Percentiles rank a stretch among this genome's conserved stretches.
These are phyloP conservation scores for Candida tunisiensis DNA, from an alignment of 1,139 yeast genomes.

Conservation along the genomic window DNA sequence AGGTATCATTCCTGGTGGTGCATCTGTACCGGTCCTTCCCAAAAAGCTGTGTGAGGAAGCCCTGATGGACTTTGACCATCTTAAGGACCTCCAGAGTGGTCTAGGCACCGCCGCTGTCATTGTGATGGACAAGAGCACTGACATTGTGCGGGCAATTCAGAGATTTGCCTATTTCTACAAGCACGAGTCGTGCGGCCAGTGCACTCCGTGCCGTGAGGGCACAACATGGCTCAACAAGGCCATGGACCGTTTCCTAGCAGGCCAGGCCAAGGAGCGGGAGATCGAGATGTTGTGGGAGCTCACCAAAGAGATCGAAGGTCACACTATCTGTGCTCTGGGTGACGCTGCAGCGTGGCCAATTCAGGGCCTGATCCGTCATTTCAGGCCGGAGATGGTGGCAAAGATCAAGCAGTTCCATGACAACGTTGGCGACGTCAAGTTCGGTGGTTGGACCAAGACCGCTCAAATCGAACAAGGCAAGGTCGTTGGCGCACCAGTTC, in stretches of 20 bases:
- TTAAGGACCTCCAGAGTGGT: constrained; percentile 72
- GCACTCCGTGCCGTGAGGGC: constrained; percentile 92
- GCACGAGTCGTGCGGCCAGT: constrained; percentile 88
- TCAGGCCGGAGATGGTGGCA: constrained; percentile 66
- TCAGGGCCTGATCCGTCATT: constrained; percentile 70
- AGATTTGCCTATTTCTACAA: constrained; percentile 68
- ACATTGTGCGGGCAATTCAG: constrained; percentile 70
- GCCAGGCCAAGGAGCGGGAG: constrained; percentile 66
- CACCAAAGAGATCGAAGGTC: constrained; percentile 76
- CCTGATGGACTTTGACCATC: constrained; percentile 74
- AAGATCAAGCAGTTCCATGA: constrained; percentile 39
- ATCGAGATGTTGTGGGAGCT: constrained; percentile 72
- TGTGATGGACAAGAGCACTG: constrained; percentile 77
- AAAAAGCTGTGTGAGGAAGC: constrained; percentile 48
- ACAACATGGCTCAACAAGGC: constrained; percentile 71
- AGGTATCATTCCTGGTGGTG: constrained; percentile 81
- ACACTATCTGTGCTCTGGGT: constrained; percentile 80
- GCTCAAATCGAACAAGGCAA: constrained; percentile 48
- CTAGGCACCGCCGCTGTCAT: constrained; percentile 87
- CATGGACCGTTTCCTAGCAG: constrained; percentile 66
- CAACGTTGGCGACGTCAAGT: constrained; percentile 28
- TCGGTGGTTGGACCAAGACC: constrained; percentile 67
- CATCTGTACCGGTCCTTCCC: constrained; percentile 69
- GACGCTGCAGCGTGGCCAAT: constrained; percentile 93
- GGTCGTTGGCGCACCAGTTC: constrained; percentile 41